phyloP scores from a whole-genome alignment of 495 filamentous ascomycete genomes.

The Hypoxylon perforatum region DNA sequence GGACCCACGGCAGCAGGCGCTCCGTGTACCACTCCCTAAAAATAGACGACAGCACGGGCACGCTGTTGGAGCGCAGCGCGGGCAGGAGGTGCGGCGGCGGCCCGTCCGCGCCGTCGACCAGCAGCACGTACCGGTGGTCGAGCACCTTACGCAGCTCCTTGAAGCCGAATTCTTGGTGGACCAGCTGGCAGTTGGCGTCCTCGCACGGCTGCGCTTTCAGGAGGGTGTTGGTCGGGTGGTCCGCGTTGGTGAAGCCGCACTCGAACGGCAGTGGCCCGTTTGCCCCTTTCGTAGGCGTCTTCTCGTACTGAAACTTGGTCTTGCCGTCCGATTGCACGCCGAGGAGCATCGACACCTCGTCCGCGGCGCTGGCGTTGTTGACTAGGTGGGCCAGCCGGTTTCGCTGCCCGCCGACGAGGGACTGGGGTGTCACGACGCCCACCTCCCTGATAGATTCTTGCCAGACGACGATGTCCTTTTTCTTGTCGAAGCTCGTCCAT shows the following conservation, averaged over 20 bases:
- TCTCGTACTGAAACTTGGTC: conserved; percentile 49
- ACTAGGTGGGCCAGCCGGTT: conserved; percentile 71
- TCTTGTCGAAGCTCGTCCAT: conserved; percentile 60
- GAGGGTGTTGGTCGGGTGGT: too few relatives aligned
- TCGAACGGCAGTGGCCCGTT: conserved; percentile 54
- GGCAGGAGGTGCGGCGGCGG: conserved; percentile 72
- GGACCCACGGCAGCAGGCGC: conserved; percentile 76
- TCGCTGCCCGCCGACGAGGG: conserved; percentile 56
- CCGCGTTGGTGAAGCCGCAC: conserved; percentile 59
- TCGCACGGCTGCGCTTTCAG: conserved; percentile 56
- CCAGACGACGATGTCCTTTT: conserved; percentile 69
- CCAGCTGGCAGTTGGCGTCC: conserved; percentile 60
- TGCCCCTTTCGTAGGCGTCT: conserved; percentile 43
- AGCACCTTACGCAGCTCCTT: conserved; percentile 54
- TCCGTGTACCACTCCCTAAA: conserved; percentile 82
- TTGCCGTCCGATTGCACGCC: conserved; percentile 36
- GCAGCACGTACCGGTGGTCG: conserved; percentile 64
- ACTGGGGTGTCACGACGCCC: conserved; percentile 48
- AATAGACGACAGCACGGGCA: conserved; percentile 72
- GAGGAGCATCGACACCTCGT: conserved; percentile 53
- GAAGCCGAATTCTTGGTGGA: conserved; percentile 63
- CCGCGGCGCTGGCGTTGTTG: conserved; percentile 60
- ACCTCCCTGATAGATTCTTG: conserved; percentile 59
- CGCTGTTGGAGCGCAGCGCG: conserved; percentile 69
- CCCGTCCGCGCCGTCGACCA: conserved; percentile 76